phyloP scores from a whole-genome alignment of 345 rosid genomes.

The Reutealis trisperma region DNA sequence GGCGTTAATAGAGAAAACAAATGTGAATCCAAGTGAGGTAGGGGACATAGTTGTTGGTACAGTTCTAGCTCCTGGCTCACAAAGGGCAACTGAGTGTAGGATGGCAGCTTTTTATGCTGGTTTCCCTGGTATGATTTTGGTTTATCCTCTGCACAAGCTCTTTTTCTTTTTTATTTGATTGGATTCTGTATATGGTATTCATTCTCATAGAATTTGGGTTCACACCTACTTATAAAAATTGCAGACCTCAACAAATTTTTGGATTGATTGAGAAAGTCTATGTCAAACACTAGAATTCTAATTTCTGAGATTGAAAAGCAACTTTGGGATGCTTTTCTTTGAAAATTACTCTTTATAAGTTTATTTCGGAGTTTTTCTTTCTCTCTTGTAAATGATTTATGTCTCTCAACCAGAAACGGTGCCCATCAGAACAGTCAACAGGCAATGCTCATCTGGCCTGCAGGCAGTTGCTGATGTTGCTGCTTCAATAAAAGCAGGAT shows the following conservation, averaged over 20 bases:
- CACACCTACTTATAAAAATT: neutral
- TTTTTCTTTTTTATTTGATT: neutral
- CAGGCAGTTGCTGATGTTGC: constrained; percentile 97
- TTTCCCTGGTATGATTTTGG: constrained; percentile 60
- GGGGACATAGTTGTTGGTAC: constrained; percentile 97
- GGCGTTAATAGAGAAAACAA: constrained; percentile 76
- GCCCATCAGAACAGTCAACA: constrained; percentile 85
- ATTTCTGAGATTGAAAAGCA: neutral
- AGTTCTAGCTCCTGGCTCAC: constrained; percentile 83
- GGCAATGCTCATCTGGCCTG: constrained; percentile 93
- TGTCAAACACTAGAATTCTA: neutral
- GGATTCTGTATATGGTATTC: neutral
- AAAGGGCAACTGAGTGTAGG: constrained; percentile 79
- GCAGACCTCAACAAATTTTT: constrained; percentile 1
- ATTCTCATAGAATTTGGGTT: neutral
- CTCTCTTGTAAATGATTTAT: constrained; percentile 3
- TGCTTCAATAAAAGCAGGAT: constrained; percentile 83
- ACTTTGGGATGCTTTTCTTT: neutral
- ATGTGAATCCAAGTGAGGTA: constrained; percentile 75
- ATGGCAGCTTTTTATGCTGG: constrained; percentile 96
- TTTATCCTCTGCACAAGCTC: neutral
- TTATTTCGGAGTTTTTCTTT: neutral
- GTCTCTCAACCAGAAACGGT: constrained; percentile 55
- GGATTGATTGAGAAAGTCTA: neutral
- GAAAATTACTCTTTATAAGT: neutral